These are phyloP conservation scores for Trametes cubensis DNA, from an alignment of 768 basidiomycete species.

Conservation along the genomic window DNA sequence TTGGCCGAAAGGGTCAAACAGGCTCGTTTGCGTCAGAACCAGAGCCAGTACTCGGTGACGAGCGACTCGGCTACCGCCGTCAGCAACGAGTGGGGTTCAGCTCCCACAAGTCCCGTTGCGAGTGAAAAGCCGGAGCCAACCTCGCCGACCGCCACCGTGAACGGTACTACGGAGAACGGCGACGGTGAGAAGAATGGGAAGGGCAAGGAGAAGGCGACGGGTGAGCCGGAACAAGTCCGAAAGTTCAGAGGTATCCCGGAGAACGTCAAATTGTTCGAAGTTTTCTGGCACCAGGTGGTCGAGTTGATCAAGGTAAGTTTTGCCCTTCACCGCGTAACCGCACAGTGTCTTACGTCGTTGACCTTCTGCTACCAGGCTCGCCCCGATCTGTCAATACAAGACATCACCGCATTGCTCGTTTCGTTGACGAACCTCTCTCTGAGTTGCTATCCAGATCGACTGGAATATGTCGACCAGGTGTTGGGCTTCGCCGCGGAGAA, in stretches of 20 bases:
- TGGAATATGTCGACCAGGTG: slow-evolving; percentile 97
- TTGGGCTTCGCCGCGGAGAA: slow-evolving; percentile 87
- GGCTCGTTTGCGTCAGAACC: slow-evolving; percentile 63
- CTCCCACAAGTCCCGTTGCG: slow-evolving; percentile 33
- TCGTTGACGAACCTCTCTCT: slow-evolving; percentile 94
- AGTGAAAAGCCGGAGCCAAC: slow-evolving; percentile 20
- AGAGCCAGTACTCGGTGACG: slow-evolving; percentile 26
- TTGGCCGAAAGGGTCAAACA: slow-evolving; percentile 88
- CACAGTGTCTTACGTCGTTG: slow-evolving; percentile 11
- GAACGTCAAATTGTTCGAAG: slow-evolving; percentile 93
- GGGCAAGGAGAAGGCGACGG: slow-evolving; percentile 61
- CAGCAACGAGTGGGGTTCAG: slow-evolving; percentile 31
- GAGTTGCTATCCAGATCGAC: slow-evolving; percentile 94
- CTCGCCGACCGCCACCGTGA: slow-evolving; percentile 13
- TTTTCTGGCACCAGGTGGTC: slow-evolving; percentile 98
- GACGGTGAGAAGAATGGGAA: slow-evolving; percentile 43
- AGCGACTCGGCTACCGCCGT: slow-evolving; percentile 26
- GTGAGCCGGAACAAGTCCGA: slow-evolving; percentile 44
- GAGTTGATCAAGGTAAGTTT: slow-evolving; percentile 90
- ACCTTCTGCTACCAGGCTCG: slow-evolving; percentile 63
- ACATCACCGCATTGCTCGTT: slow-evolving; percentile 93
- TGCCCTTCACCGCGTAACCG: background rate
- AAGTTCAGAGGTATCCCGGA: slow-evolving; percentile 97
- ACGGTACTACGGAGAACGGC: slow-evolving; percentile 25
- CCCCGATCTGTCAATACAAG: slow-evolving; percentile 95